Base-by-base conservation (phyloP, 2,329 filamentous ascomycete genomes). In the Alternaria sp. region DNA sequence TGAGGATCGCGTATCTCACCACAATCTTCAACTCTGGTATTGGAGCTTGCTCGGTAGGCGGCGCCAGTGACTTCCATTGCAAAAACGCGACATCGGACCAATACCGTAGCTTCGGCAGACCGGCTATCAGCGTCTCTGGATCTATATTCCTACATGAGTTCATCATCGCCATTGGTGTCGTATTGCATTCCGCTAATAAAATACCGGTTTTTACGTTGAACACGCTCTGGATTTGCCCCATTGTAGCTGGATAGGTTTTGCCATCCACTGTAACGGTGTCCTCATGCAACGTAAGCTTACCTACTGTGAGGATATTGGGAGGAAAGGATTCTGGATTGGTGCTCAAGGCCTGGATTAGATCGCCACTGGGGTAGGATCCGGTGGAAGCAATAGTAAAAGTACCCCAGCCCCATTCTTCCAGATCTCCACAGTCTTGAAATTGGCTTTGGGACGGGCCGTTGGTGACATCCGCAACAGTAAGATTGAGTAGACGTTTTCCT, bases 11-110 rank as follows among this genome's bases (percentile, higher is more conserved):
- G 8, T 27, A 38, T 16, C 43, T 18, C 25, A 44, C 30, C 20
- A 45, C 28, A 55, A 55, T 10, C 44, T 34, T 34, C 16, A 55
- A n/a, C 14, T 48, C 28, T n/a, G 30, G 41, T 32, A 48, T 14
- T 2, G 16, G 16, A 12, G 18, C 30, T 25, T 18, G 30, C 10
- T 46, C 22, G 52, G 22, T 5, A 16, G 32, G 10, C 8, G 32
- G 22, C 25, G 30, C 22, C 9, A 36, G 10, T 25, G 28, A 28
- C 28, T 50, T 44, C 49, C 49, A 58, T 25, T 62, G 59, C 41
- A 62, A 14, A 20, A 53, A 62, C 5, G 49, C 59, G 6, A 62
- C 16, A 25, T 62, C 59, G 11, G 54, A 54, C 59, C 54, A 58
- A 28, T 54, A 41, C 8, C 44, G 30, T 18, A 61, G 36, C n/a